Evolutionary conservation across 768 basidiomycete species (phyloP).

Genomic region (Artomyces pyxidatus): DNA sequence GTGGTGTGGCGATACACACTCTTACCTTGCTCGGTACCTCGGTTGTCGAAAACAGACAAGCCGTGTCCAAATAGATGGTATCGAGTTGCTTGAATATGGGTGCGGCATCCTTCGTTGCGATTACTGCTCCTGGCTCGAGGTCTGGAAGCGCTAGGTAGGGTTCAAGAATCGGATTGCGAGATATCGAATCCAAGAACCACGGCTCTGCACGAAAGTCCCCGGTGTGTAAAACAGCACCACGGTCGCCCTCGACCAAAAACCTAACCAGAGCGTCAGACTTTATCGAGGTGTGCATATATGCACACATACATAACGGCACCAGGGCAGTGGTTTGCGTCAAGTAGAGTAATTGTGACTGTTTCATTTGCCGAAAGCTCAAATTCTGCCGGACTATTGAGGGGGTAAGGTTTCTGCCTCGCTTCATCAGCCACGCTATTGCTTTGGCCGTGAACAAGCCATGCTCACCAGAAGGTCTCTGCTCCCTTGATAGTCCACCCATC

Average conservation of each 20-base stretch:
- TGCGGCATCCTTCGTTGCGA: background rate
- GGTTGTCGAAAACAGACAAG: conserved; percentile 41
- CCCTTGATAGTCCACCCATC: conserved; percentile 38
- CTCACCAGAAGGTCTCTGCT: conserved; percentile 65
- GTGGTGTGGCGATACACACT: background rate
- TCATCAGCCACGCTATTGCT: background rate
- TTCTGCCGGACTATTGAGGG: conserved; percentile 54
- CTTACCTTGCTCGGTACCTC: conserved; percentile 1
- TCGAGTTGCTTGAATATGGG: conserved; percentile 36
- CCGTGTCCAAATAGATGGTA: conserved; percentile 81
- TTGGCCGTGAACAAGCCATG: background rate
- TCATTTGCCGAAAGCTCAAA: conserved; percentile 50
- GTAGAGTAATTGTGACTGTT: conserved; percentile 62
- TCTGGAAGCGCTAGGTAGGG: conserved; percentile 46
- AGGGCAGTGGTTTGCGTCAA: conserved; percentile 94
- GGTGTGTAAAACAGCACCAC: conserved; percentile 77
- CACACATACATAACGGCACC: conserved; percentile 81
- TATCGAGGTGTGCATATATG: too few relatives aligned
- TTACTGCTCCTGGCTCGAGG: conserved; percentile 3
- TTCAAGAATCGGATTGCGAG: conserved; percentile 62
- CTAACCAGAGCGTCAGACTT: too few relatives aligned
- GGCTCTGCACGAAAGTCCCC: conserved; percentile 90
- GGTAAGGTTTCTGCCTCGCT: conserved; percentile 40
- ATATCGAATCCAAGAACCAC: conserved; percentile 62
- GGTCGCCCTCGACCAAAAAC: conserved; percentile 72